A percentile compares a stretch with the other conserved stretches of the same genome.
Evolutionary conservation across 2,329 filamentous ascomycete genomes (phyloP).

Genomic region (Penicillium sp.): DNA sequence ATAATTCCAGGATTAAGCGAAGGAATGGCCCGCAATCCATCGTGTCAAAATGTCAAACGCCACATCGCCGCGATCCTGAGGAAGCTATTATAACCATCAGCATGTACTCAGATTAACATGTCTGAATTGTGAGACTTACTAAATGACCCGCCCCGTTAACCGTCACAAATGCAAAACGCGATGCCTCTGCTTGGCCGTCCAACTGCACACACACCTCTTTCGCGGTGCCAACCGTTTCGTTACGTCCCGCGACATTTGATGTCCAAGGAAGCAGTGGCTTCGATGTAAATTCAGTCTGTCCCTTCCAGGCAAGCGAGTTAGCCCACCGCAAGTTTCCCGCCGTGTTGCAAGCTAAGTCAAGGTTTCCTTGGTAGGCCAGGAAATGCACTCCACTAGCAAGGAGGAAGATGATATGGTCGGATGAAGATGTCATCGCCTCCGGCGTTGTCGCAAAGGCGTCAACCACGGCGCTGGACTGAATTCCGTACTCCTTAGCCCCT

Average conservation of each 20-base stretch:
- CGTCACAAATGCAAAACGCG: constrained; percentile 13
- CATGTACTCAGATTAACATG: neutral
- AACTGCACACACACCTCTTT: constrained; percentile 10
- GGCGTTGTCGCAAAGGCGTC: constrained; percentile 10
- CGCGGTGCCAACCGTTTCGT: constrained; percentile 7
- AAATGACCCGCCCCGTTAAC: constrained; percentile 11
- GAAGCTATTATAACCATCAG: neutral
- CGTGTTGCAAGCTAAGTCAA: constrained; percentile 23
- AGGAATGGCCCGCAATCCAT: neutral
- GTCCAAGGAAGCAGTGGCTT: constrained; percentile 15
- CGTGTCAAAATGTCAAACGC: neutral
- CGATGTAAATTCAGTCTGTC: constrained; percentile 18
- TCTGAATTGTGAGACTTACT: neutral
- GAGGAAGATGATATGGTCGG: constrained; percentile 11
- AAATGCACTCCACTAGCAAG: constrained; percentile 16
- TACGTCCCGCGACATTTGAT: constrained; percentile 5
- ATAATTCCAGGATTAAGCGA: neutral
- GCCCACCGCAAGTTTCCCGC: constrained; percentile 22
- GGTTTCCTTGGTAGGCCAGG: constrained; percentile 21
- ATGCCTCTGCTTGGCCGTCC: neutral
- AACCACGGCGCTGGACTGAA: constrained; percentile 6
- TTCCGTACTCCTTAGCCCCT: constrained; percentile 10
- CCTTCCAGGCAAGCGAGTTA: constrained; percentile 19
- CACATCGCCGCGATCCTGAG: neutral
- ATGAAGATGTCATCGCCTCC: constrained; percentile 5